phyloP scores from a whole-genome alignment of 179 eudicot species.

The Silene coronaria region DNA sequence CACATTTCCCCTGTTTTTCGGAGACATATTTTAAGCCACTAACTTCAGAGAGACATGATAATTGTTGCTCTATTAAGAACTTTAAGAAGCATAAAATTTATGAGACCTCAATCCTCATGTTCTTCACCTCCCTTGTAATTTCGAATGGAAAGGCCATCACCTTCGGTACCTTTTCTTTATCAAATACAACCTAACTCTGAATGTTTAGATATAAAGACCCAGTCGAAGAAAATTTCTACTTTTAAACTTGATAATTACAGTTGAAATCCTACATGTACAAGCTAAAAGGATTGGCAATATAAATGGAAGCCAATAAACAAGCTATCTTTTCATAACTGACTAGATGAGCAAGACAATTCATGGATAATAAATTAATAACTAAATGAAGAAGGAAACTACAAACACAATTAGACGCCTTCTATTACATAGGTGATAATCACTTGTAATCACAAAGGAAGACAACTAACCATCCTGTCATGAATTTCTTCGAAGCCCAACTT shows the following conservation, averaged over 20 bases:
- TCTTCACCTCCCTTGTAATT: not conserved
- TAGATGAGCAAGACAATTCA: not conserved
- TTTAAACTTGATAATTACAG: not conserved
- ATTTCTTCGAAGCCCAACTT: constrained; percentile 56
- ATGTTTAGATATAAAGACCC: not conserved
- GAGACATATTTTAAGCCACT: not conserved
- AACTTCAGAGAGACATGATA: not conserved
- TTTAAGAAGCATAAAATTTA: not conserved
- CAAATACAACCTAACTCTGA: not conserved
- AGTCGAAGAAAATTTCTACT: not conserved
- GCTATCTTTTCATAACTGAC: not conserved
- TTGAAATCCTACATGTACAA: not conserved
- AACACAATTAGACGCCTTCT: not conserved
- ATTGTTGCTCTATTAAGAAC: not conserved
- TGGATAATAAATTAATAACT: not conserved
- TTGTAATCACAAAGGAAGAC: constrained; percentile 1
- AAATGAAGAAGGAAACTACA: not conserved
- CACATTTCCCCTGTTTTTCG: not conserved
- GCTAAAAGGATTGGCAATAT: not conserved
- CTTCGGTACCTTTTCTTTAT: not conserved
- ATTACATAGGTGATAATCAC: not conserved
- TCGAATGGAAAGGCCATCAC: not conserved
- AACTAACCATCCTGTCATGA: constrained; percentile 54
- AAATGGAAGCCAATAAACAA: not conserved
- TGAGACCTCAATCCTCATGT: not conserved